These are phyloP conservation scores for Cenchrus fungigraminus DNA, from an alignment of 176 grass and related monocot species.

Conservation along the genomic window DNA sequence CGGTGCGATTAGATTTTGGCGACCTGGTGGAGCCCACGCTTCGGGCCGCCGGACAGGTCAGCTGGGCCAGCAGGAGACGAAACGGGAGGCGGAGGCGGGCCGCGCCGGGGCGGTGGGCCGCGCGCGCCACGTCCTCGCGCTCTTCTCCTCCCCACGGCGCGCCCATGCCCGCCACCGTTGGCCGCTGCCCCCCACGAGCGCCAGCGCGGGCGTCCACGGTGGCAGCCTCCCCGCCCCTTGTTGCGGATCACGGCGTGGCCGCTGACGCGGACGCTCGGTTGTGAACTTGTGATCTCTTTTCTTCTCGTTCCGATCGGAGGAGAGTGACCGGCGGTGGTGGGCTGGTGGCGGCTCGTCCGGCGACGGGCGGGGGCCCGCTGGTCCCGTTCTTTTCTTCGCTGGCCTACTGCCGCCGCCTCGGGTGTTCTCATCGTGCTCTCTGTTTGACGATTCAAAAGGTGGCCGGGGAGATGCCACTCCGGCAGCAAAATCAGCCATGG, in stretches of 20 bases:
- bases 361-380: background rate
- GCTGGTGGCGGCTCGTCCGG: background rate
- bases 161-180: background rate
- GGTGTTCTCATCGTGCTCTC: background rate
- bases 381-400: background rate
- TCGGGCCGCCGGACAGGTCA: background rate
- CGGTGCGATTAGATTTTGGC: background rate
- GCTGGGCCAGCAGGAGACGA: background rate
- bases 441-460: background rate
- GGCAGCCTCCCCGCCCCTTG: background rate
- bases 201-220: conserved; percentile 10
- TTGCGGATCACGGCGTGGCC: conserved; percentile 3
- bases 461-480: background rate
- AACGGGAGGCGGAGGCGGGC: background rate
- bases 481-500: background rate
- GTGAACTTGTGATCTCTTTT: background rate
- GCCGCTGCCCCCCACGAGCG: background rate
- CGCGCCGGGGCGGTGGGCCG: background rate
- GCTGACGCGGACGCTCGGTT: background rate
- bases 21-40: background rate
- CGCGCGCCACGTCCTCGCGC: background rate
- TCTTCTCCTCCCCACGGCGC: background rate
- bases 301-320: background rate
- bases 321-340: conserved; percentile 7
- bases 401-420: background rate